Base-by-base conservation (phyloP, 2,329 filamentous ascomycete genomes). In the Fusarium incarnatum region DNA sequence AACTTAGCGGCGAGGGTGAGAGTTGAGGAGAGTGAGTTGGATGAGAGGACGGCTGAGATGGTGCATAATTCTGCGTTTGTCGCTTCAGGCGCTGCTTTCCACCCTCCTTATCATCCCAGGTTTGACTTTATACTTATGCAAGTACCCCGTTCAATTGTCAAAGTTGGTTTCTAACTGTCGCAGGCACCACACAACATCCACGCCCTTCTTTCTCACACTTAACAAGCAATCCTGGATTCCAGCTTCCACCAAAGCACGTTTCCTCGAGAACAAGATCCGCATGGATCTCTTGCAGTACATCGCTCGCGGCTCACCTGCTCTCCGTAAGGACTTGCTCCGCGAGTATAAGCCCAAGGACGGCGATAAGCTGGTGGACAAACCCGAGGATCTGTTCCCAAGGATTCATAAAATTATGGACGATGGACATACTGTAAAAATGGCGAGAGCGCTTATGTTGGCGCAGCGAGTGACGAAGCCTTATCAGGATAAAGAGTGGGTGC, bases 241-340 rank as follows among this genome's bases (percentile, higher is more conserved):
- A 0, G 76, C 80, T 1, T 82, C 83, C 10, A 82, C 83, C 49
- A 95, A 94, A 76, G 82, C 85, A 15, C 88, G 92, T 8, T 81
- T 97, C 0, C 83, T 97, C 10, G 92, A 96, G 79, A 94, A 90
- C 88, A 97, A 97, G 79, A 92, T 90, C 52, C 88, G 94, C 44
- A 80, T 90, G 71, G 92, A 96, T 76, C 81, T 97, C 8, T 76
- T 90, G 8, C 84, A 94, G 80, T 97, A 97, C 77, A 87, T 90
- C 1, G 92, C 91, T 3, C 85, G 91, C 12, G 86, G 86, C 6
- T 86, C 85, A 3, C 91, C 93, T 1, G 79, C 85, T 1, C 84
- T 94, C 1, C 80, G 85, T 0, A 60, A 88, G 0, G 83, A 89
- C 6, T 85, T 89, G 49, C 86, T 97, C 56, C 79, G 78, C 1